phyloP scores from a whole-genome alignment of 306 rosid genomes.

The Cyclanthera cordifolia region DNA sequence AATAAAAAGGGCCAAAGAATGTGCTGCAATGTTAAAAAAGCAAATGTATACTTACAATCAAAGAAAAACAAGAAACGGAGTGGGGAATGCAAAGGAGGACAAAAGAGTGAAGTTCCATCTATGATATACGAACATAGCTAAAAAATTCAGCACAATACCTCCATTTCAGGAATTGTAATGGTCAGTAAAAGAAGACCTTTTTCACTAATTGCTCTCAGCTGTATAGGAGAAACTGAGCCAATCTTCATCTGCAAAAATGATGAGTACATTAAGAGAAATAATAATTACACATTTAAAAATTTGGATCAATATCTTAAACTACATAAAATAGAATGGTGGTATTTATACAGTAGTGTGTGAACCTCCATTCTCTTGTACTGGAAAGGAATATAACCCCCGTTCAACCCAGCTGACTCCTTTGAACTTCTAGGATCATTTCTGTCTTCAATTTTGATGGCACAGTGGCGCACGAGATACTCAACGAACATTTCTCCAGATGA shows the following conservation, averaged over 20 bases:
- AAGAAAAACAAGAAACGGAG: neutral
- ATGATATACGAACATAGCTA: conserved; percentile 6
- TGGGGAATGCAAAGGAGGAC: neutral
- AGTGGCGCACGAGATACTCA: conserved; percentile 81
- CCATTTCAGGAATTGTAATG: conserved; percentile 95
- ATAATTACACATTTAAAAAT: neutral
- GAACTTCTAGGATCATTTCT: conserved; percentile 35
- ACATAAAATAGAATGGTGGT: neutral
- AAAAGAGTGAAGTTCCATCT: conserved; percentile 11
- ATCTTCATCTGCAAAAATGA: conserved; percentile 51
- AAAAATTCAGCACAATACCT: conserved; percentile 37
- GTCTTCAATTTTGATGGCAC: conserved; percentile 52
- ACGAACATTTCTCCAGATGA: conserved; percentile 81
- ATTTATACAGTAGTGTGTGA: conserved; percentile 13
- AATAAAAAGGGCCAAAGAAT: conserved; percentile 93
- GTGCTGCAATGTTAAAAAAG: conserved; percentile 41
- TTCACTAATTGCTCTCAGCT: conserved; percentile 74
- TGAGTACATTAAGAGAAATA: conserved; percentile 13
- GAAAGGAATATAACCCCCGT: conserved; percentile 27
- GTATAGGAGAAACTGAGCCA: conserved; percentile 43
- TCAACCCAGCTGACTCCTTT: conserved; percentile 25
- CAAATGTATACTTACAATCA: neutral
- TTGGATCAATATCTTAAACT: conserved; percentile 1
- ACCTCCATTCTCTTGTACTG: conserved; percentile 70
- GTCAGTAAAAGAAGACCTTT: conserved; percentile 89